A percentile compares a stretch with the other conserved stretches of the same genome.
Evolutionary conservation across 176 grass and related monocot genomes (phyloP).

Genomic region (Triticum timopheevii): DNA sequence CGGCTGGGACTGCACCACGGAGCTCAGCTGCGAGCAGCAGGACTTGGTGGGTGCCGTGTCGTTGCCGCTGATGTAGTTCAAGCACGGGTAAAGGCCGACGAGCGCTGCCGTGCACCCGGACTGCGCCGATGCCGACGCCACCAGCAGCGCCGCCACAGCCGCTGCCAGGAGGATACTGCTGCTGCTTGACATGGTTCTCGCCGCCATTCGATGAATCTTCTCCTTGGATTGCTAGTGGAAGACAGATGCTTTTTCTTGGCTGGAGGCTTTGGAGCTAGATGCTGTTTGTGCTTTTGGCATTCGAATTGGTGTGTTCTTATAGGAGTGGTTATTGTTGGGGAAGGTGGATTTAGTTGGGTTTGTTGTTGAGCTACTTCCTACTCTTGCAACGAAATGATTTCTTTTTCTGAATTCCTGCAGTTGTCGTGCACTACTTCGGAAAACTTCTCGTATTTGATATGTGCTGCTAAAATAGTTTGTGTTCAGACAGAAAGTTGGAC

Average conservation of each 20-base stretch:
- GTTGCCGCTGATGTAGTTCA: constrained; percentile 85
- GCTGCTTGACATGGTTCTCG: not conserved
- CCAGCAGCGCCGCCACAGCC: constrained; percentile 18
- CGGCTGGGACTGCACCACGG: constrained; percentile 62
- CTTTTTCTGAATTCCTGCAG: not conserved
- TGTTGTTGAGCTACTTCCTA: constrained; percentile 34
- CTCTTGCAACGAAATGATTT: not conserved
- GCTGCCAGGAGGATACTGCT: constrained; percentile 3
- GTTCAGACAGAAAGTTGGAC: not conserved
- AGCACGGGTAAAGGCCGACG: constrained; percentile 74
- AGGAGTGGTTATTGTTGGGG: not conserved
- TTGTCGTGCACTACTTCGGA: not conserved
- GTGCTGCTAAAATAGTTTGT: not conserved
- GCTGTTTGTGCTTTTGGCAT: not conserved
- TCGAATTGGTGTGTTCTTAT: not conserved
- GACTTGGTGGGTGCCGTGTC: constrained; percentile 42
- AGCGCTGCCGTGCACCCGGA: constrained; percentile 61
- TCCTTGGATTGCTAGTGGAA: not conserved
- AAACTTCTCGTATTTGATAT: not conserved
- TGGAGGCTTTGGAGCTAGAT: not conserved
- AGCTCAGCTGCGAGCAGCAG: constrained; percentile 67
- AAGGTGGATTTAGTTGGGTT: constrained; percentile 14
- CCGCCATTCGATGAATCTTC: not conserved
- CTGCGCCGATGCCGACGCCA: constrained; percentile 44
- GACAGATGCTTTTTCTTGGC: not conserved